Conservation (phyloP, 2,329 filamentous ascomycete species). For the Arthrobotrys sphaeroides region DNA sequence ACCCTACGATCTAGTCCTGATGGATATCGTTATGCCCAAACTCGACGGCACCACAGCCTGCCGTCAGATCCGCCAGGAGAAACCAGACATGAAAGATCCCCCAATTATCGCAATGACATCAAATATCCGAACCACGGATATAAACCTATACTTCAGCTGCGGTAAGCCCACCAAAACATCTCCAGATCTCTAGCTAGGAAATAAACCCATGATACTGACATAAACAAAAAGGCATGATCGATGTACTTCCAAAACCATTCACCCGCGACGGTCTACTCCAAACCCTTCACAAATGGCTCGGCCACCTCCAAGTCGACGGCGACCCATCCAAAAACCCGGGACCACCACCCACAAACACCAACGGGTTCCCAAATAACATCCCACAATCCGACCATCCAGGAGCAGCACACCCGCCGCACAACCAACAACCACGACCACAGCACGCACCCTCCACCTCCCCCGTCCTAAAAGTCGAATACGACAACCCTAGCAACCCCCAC, state of each 20-base stretch:
- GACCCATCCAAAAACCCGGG: constrained; percentile 63
- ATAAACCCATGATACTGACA: too few species aligned
- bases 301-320: constrained; percentile 68
- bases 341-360: constrained; percentile 59
- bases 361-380: background rate
- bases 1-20: constrained; percentile 76
- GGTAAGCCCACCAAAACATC: constrained; percentile 70
- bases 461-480: constrained; percentile 45
- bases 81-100: constrained; percentile 64
- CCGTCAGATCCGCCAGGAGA: constrained; percentile 78
- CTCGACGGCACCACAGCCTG: constrained; percentile 94
- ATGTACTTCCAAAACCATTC: constrained; percentile 95
- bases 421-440: constrained; percentile 7
- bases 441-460: constrained; percentile 19
- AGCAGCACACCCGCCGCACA: background rate
- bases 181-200: too few species aligned
- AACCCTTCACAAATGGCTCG: constrained; percentile 87
- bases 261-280: constrained; percentile 85
- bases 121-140: constrained; percentile 95
- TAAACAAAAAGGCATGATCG: constrained; percentile 82
- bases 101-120: constrained; percentile 99
- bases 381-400: background rate
- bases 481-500: constrained; percentile 28
- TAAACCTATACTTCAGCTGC: constrained; percentile 95
- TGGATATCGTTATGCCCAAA: constrained; percentile 98